Base-by-base conservation (phyloP, 2,329 filamentous ascomycete genomes). In the Pyricularia pennisetigena region DNA sequence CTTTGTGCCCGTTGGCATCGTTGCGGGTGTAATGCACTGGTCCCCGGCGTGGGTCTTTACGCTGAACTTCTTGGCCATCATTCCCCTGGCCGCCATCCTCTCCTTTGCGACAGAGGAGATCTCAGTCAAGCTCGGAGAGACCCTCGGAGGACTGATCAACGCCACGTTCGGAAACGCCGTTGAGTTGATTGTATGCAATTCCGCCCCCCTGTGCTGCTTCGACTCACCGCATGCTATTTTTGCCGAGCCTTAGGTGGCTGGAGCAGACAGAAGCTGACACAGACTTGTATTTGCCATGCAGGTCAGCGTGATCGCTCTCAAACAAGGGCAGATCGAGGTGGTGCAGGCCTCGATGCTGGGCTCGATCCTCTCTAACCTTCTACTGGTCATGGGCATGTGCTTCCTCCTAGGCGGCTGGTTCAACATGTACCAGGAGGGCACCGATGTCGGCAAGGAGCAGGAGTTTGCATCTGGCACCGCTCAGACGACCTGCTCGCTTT, bases 331-430 rank as follows among this genome's bases (percentile, higher is more conserved):
- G 80, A 96, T 97, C 75, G 89, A 94, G 74, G 94, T 98, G 72
- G 94, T 98, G n/a, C 95, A 98, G 80, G 91, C 94, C 24, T 97
- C 93, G 71, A 98, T 98, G 94, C 88, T 98, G 41, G 94, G 95
- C 65, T 96, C 92, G 75, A 97, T 98, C 73, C 83, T 98, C 57
- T 97, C 94, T 72, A 98, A 98, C 79, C 89, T 97, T 71, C 85
- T 98, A 8, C 87, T 98, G 26, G 94, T 93, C 64, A 85, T 93
- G 76, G 90, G 90, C 73, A 92, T 91, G 83, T 93, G 90, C 78
- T 93, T 93, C 80, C 82, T 93, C 72, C 85, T 91, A 68, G 91
- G 91, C 68, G 91, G 91, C 35, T 80, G 93, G 69, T 82, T 83
- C 70, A 87, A 88, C 79, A 84, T 84, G 75, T 88, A 89, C 57